Percentiles rank a stretch among this genome's conserved stretches.
These are phyloP conservation scores for Phytophthora sp. DNA, from an alignment of 352 stramenopile species.

Conservation along the genomic window DNA sequence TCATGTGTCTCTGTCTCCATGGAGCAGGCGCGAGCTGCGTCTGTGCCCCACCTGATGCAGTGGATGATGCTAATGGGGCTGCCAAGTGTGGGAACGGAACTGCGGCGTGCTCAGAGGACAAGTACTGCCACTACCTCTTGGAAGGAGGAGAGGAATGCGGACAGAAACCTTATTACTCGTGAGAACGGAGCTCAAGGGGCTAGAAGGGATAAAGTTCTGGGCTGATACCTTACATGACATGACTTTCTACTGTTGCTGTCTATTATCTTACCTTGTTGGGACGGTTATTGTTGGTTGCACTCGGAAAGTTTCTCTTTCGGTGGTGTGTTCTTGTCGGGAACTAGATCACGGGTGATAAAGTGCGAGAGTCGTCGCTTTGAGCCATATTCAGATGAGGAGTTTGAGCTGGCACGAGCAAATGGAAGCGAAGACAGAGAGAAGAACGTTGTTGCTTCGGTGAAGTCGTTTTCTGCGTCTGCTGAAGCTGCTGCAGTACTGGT, in stretches of 20 bases:
- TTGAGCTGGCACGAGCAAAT: not conserved
- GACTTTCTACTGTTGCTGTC: not conserved
- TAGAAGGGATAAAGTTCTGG: not conserved
- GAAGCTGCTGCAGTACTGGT: not conserved
- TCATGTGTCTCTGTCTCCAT: conserved; percentile 45
- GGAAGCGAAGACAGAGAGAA: conserved; percentile 4
- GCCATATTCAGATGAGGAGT: conserved; percentile 6
- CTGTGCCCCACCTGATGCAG: conserved; percentile 49
- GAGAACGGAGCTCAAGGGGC: not conserved
- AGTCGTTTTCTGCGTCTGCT: not conserved
- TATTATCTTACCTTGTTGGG: not conserved
- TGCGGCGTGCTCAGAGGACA: conserved; percentile 26
- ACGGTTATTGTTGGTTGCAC: conserved; percentile 53
- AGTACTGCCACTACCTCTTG: conserved; percentile 57
- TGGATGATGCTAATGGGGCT: conserved; percentile 34
- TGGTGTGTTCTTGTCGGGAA: conserved; percentile 6
- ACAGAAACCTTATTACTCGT: conserved; percentile 51
- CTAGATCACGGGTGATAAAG: conserved; percentile 42
- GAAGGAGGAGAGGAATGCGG: conserved; percentile 40
- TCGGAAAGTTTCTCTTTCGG: conserved; percentile 43
- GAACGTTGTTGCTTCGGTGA: conserved; percentile 17
- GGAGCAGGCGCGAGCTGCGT: conserved; percentile 29
- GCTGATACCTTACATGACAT: not conserved
- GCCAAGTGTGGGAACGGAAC: conserved; percentile 30
- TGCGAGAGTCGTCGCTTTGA: conserved; percentile 34